Evolutionary conservation across 2,329 filamentous ascomycete genomes (phyloP).

Genomic region (Metarhizium brunneum): DNA sequence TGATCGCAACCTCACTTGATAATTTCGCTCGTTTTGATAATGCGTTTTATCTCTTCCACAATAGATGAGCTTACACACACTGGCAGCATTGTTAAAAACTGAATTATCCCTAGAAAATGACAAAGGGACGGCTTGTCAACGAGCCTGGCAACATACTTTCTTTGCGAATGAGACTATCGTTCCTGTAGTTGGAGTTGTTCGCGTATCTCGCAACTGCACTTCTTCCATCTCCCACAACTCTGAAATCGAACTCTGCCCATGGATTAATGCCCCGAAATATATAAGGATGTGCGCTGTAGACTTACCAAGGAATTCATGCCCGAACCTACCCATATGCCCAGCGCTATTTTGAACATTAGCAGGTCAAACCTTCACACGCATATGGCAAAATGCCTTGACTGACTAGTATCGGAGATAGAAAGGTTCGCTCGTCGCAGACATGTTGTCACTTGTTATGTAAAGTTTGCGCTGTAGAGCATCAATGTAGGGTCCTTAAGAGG

Average conservation of each 20-base stretch:
- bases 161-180: conserved; percentile 97
- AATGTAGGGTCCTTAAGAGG: background rate
- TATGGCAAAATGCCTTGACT: conserved; percentile 21
- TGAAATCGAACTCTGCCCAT: conserved; percentile 84
- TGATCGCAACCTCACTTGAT: conserved; percentile 59
- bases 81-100: conserved; percentile 25
- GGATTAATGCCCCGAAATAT: background rate
- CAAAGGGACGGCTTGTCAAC: background rate
- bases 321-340: conserved; percentile 92
- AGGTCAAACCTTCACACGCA: background rate
- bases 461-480: background rate
- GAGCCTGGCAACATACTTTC: conserved; percentile 61
- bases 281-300: background rate
- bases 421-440: conserved; percentile 63
- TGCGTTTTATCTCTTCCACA: conserved; percentile 90
- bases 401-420: conserved; percentile 99
- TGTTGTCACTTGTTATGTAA: conserved; percentile 20
- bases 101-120: background rate
- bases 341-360: conserved; percentile 50
- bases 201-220: conserved; percentile 94
- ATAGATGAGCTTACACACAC: conserved; percentile 93
- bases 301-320: conserved; percentile 91
- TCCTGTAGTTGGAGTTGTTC: conserved; percentile 99
- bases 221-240: conserved; percentile 82
- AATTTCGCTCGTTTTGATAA: conserved; percentile 95